Evolutionary conservation across 768 basidiomycete species (phyloP).

Genomic region (Pleurotus platypus): DNA sequence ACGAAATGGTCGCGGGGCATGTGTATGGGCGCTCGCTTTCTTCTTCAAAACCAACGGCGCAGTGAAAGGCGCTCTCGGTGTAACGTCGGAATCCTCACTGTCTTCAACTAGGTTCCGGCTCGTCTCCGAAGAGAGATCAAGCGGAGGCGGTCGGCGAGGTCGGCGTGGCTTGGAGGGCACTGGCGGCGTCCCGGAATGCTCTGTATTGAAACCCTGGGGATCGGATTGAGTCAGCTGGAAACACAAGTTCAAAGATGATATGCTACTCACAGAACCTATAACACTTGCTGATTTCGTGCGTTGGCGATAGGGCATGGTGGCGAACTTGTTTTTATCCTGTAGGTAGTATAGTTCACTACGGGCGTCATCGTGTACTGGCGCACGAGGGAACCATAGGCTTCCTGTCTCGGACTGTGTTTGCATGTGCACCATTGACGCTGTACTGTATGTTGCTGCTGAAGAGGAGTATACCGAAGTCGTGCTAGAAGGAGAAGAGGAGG

Average conservation of each 20-base stretch:
- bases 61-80: constrained; percentile 1
- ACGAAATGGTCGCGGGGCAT: not conserved
- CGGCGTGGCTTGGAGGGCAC: constrained; percentile 1
- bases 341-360: no score
- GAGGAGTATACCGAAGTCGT: not conserved
- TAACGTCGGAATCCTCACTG: constrained; percentile 1
- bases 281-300: not conserved
- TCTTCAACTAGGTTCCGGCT: not conserved
- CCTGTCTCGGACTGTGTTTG: not conserved
- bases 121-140: not conserved
- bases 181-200: not conserved
- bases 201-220: no score
- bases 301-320: not conserved
- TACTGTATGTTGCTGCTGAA: not conserved
- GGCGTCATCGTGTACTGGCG: no score
- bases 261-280: not conserved
- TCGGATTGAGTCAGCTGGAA: not conserved
- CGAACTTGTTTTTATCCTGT: no score
- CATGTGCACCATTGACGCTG: constrained; percentile 1
- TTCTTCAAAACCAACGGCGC: not conserved
- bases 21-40: not conserved
- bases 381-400: no score
- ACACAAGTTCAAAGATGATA: not conserved
- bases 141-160: not conserved
- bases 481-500: not conserved